These are phyloP conservation scores for Acanthamoeba culbertsoni DNA, from an alignment of 208 protist species.

Conservation along the genomic window DNA sequence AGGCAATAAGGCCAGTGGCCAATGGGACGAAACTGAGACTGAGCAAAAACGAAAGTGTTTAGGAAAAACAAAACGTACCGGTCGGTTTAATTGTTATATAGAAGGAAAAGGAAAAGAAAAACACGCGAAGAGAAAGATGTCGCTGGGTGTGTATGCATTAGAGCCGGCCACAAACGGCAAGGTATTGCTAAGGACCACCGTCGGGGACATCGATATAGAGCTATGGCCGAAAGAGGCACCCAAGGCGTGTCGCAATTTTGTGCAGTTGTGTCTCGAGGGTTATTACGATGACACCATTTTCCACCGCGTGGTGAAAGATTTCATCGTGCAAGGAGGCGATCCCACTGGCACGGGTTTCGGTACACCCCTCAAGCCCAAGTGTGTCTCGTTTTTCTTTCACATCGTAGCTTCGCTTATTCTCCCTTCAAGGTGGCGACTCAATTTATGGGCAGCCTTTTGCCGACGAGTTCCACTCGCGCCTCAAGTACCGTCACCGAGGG, in stretches of 20 bases:
- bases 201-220: slow-evolving; percentile 85
- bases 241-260: slow-evolving; percentile 76
- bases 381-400: not conserved
- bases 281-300: slow-evolving; percentile 84
- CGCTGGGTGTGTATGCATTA: slow-evolving; percentile 65
- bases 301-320: slow-evolving; percentile 80
- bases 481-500: slow-evolving; percentile 80
- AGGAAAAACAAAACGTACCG: not conserved
- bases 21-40: no score
- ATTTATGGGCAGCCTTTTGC: slow-evolving; percentile 70
- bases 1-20: not conserved
- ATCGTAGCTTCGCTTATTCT: not conserved
- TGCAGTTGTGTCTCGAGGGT: slow-evolving; percentile 77
- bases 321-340: slow-evolving; percentile 85
- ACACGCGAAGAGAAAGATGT: not conserved
- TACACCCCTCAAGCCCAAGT: not conserved
- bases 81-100: not conserved
- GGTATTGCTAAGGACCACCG: slow-evolving; percentile 82
- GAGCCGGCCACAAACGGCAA: slow-evolving; percentile 83
- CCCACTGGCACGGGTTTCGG: slow-evolving; percentile 81
- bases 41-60: not conserved
- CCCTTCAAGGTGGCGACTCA: slow-evolving; percentile 68
- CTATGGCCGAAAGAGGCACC: slow-evolving; percentile 83
- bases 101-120: not conserved
- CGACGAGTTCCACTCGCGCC: slow-evolving; percentile 82